These are phyloP conservation scores for Malus sylvestris DNA, from an alignment of 306 rosid genomes.

Conservation along the genomic window DNA sequence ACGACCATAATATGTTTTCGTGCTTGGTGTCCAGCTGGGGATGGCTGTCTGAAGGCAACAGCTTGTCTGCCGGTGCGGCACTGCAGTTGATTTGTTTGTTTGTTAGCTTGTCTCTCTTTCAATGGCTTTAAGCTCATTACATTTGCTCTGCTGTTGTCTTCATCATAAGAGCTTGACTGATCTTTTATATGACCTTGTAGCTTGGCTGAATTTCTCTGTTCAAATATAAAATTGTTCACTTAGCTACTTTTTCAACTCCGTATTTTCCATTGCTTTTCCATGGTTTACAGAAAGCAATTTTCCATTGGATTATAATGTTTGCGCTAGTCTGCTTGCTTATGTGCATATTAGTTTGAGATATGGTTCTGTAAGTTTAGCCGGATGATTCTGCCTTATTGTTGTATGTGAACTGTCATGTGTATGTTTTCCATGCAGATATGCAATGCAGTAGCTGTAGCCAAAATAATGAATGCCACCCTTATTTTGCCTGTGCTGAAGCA, in stretches of 20 bases:
- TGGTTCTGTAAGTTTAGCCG: not conserved
- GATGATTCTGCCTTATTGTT: not conserved
- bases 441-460: conserved; percentile 99
- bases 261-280: not conserved
- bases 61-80: not conserved
- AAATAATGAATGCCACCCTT: conserved; percentile 94
- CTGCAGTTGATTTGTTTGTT: not conserved
- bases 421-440: conserved; percentile 65
- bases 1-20: not conserved
- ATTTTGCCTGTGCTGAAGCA: conserved; percentile 96
- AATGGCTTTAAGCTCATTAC: not conserved
- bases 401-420: not conserved
- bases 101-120: not conserved
- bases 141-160: not conserved
- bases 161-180: not conserved
- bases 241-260: not conserved
- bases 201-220: not conserved
- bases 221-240: not conserved
- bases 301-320: not conserved
- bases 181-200: not conserved
- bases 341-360: not conserved
- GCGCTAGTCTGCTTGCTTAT: not conserved
- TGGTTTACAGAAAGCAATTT: not conserved
- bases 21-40: not conserved
- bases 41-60: not conserved